A percentile compares a stretch with the other conserved stretches of the same genome.
Evolutionary conservation across 106 monocot species (phyloP).

Genomic region (Apostasia shenzhenica): DNA sequence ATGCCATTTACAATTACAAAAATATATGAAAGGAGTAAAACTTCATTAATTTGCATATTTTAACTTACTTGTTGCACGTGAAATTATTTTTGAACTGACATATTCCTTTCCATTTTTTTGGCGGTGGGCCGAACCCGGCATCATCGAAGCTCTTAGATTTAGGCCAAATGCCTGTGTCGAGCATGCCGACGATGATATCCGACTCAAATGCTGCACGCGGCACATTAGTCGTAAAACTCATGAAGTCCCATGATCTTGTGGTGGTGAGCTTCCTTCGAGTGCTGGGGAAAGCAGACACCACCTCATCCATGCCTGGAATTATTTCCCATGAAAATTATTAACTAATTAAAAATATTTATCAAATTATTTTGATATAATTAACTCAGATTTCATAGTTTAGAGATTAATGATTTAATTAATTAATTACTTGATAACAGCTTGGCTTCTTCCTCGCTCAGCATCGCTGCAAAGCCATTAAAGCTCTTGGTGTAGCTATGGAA

Average conservation of each 20-base stretch:
- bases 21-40: no score
- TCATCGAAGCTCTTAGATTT: slow-evolving; percentile 32
- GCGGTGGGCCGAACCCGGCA: slow-evolving; percentile 27
- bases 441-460: slow-evolving; percentile 12
- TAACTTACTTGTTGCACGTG: slow-evolving; percentile 36
- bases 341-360: background rate
- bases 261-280: no score
- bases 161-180: slow-evolving; percentile 32
- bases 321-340: background rate
- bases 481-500: slow-evolving; percentile 22
- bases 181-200: no score
- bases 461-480: slow-evolving; percentile 28
- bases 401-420: background rate
- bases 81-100: slow-evolving; percentile 19
- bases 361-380: background rate
- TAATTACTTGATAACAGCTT: slow-evolving; percentile 13
- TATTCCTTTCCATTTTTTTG: slow-evolving; percentile 28
- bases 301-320: slow-evolving; percentile 8
- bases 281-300: no score
- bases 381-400: background rate
- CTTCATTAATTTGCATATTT: no score
- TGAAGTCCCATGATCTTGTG: no score
- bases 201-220: no score
- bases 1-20: no score
- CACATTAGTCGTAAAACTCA: no score